Evolutionary conservation across 2,329 filamentous ascomycete genomes (phyloP), one percentile per base, ranked within the genome.

Genomic region (Emericellopsis atlantica): DNA sequence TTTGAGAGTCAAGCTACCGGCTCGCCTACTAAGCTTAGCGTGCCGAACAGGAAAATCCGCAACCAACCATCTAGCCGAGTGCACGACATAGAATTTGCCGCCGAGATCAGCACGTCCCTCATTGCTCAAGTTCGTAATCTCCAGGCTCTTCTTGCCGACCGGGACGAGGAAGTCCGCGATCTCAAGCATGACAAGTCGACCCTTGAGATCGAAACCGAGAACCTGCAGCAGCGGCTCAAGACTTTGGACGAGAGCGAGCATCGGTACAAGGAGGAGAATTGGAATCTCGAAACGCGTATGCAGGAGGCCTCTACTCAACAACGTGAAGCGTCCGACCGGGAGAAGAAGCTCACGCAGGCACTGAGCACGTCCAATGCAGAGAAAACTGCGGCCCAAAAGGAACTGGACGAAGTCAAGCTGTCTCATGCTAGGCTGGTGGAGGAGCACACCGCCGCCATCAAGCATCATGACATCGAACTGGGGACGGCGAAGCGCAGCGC

Each of bases 11-110:
- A 90, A 56, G 84, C 85, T 35, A 83, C 82, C 8, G 81, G 78
- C 44, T 95, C 90, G 21, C 90, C 90, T 3, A 88, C 85, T 35
- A 98, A 96, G 64, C 71, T 94, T 46, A 84, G 74, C 51, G 84
- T 92, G 8, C 88, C 88, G 1, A 90, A 85, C 50, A 78, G 90
- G 49, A 92, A 89, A 58, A 76, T 92, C 56, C 77, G 92, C 42
- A 96, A 96, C 51, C 90, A 95, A 56, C 84, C 86, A 2, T 76
- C 83, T 9, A 92, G 81, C 55, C 80, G 89, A 40, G 81, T 94
- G 11, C 88, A 96, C 57, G 92, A 98, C 54, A 94, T 98, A 55
- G 88, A 95, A 52, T 94, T 98, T 55, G 92, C 90, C n/a, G 89
- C 92, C 39, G 90, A 98, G 56, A 95, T 98, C 53, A 95, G 88